Evolutionary conservation across 129 eudicot genomes (phyloP), one percentile per base, ranked within the genome.

Genomic region (Ambrosia trifida): DNA sequence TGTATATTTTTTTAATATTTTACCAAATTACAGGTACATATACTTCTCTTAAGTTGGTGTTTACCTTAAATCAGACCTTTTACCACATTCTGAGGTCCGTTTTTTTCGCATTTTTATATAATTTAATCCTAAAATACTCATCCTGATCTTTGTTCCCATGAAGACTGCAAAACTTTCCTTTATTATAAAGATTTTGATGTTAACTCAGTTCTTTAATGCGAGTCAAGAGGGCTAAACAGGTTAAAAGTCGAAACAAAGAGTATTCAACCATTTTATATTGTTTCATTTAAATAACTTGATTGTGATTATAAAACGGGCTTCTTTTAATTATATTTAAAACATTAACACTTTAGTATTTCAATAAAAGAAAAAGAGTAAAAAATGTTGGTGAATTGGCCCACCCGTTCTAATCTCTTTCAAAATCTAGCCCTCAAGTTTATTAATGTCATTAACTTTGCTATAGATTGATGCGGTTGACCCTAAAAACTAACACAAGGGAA

Each of bases 1-100:
- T 60, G n/a, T 33, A 63, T 58, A 32, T 52, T 16, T 41, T 20
- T 66, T 19, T 14, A 66, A 10, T 30, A 8, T 57, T 24, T 65
- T 20, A 59, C 71, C 45, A 45, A 31, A 44, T 64, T 58, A 8
- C 87, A 94, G 98, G 91, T 89, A 94, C 82, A 94, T 94, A 76
- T 94, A 94, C 76, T 89, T 96, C 81, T 94, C 97, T 60, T 94
- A 96, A 67, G 98, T 96, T 36, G 98, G 96, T 70, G 98, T 93
- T 52, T 93, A 93, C 89, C 88, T 89, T 50, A 93, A 93, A 87
- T 69, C 98, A 62, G 98, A 93, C 79, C 82, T 78, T 78, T 77
- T 76, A 61, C 98, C 98, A 4, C 98, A 93, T 75, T 71, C 60
- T 74, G 98, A 93, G 98, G 96, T 93, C 54, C 71, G 89, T n/a